Evolutionary conservation across 2,329 filamentous ascomycete genomes (phyloP), one percentile per base, ranked within the genome.

Genomic region (Fusarium pseudonygamai): DNA sequence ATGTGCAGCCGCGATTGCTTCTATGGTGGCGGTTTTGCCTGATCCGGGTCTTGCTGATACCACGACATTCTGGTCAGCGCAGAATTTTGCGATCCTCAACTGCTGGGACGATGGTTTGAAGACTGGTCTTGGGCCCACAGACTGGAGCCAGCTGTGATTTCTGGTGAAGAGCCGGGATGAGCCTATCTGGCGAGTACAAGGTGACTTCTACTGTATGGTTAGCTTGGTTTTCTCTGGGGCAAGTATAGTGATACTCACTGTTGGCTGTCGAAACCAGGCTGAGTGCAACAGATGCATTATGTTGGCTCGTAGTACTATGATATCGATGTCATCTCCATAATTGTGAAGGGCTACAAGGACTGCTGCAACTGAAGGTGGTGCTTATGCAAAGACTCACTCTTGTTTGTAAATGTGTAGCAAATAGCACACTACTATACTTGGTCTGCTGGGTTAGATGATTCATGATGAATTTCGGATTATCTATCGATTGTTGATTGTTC

Each of bases 31-130:
- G 13, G 79, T 79, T 57, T 81, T 81, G 3, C 80, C 80, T 3
- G 80, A 79, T 1, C 80, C 80, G 11, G 80, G 79, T 24, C 78
- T 74, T 7, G 79, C 80, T 3, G 80, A 81, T 16, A 81, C 79
- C 12, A 81, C 71, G 4, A 80, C 74, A 67, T 81, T 80, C 36
- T 79, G 69, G 12, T 45, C 61, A 18, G 53, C 45, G 24, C 77
- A 77, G 4, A 76, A 57, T 12, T 71, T 58, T 15, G 78, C 78
- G 16, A 80, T 70, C 24, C 58, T 57, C 11, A 58, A 24, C 56
- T 81, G 79, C 40, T 80, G 77, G 8, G 55, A 22, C 5, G 79
- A 81, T 34, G 77, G 75, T 12, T 9, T 32, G 34, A 75, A 75
- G 4, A 46, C 18, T 12, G 67, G 57, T 20, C 47, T 62, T 32